Evolutionary conservation across 2,329 filamentous ascomycete species (phyloP), one percentile per base, ranked within the genome.

Genomic region (Talaromyces marneffei): DNA sequence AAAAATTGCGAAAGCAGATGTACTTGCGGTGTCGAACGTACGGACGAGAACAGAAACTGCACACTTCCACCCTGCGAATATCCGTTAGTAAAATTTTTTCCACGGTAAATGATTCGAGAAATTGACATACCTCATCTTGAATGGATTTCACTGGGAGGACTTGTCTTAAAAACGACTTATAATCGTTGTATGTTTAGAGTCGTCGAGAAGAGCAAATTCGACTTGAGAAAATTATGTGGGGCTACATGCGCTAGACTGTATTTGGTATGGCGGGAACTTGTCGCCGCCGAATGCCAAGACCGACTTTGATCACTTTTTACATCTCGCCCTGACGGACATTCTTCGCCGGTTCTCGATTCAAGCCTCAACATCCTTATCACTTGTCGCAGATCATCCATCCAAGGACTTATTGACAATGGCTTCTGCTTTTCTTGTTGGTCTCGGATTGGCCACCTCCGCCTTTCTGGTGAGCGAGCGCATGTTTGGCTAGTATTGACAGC

Each of bases 11-110:
- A 35, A 20, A 2, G 46, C 27, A 35, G 10, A 27, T 18, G 29
- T 31, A 56, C 18, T 23, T 50, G 33, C 39, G 33, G 42, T 50
- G 57, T 59, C 23, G 44, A 60, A 62, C 60, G 52, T 62, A 62
- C 54, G 87, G 87, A 69, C 83, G 82, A 65, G 85, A 87, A 75
- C 87, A 90, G 76, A 89, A 88, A 73, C 88, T 87, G 75, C 87
- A 90, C 53, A 83, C 87, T 74, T 88, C 86, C 66, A 77, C 69
- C 70, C 75, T 77, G 59, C 50, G 31, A 4, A 31, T 33, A 10
- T 7, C 7, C 2, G 48, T 52, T 3, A 52, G 48, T 33, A 35
- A 52, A 20, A 18, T 23, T 62, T 40, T 7, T 23, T 6, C 14
- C 9, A 1, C 14, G 7, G 23, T 9, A 20, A 5, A 2, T 27